Evolutionary conservation across 257 asterid species (phyloP), one percentile per base, ranked within the genome.

Genomic region (Parsonsia alboflavescens): DNA sequence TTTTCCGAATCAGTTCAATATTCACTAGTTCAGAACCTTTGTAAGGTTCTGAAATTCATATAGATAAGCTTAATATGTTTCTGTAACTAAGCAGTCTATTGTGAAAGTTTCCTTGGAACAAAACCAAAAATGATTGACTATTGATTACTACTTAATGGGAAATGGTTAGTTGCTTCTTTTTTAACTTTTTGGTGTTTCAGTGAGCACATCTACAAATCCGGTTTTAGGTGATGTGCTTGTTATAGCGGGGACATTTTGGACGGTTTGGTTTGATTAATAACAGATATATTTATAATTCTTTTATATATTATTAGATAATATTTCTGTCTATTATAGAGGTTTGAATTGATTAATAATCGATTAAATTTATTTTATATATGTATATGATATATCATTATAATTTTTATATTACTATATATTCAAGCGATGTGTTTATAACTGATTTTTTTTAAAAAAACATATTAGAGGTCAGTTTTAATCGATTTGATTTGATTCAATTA

Each of bases 151-250:
- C 65, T 3, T 22, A 62, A 3, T 54, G 44, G 52, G 39, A 33
- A 7, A 30, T 17, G 41, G 39, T 10, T 36, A 10, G 36, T 22
- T 67, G 48, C 7, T 28, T 49, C 16, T 65, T 11, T 22, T 57
- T 42, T 10, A 42, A 54, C 45, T 42, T 42, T 42, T 42, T 5
- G n/a, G 7, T 5, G 46, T 42, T 0, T 4, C 46, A 52, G 8
- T 78, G 7, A 71, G 49, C 24, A 12, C 52, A 21, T 2, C 36
- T 63, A 85, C 96, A 9, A 85, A 77, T 17, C 96, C 97, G 68
- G 75, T 90, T 84, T 75, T 90, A 24, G 98, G 98, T 8, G 98
- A 92, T 80, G 71, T 81, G 62, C 84, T 92, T 21, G 93, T 90
- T 65, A 85, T 92, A 15, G 78, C 68, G 42, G 96, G 89, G 53